Base-by-base conservation (phyloP, 257 asterid genomes). In the Gentiana dahurica region DNA sequence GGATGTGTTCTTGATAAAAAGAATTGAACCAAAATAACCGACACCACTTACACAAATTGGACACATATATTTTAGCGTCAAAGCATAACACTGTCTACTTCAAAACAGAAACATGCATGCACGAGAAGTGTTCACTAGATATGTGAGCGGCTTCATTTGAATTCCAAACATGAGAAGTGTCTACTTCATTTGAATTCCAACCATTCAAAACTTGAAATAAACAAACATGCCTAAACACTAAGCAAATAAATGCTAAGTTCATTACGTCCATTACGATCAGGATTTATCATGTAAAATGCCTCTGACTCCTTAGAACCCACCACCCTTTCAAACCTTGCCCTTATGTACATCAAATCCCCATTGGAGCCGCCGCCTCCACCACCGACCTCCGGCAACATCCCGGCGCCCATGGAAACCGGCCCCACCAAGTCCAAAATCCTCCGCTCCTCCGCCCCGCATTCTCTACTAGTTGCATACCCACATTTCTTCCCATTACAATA, bases 231-330 rank as follows among this genome's bases (percentile, higher is more conserved):
- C 53, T 51, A 90, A 70, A 79, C 94, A 66, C 97, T 81, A 35
- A 91, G 90, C 73, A 91, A 71, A 61, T 91, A 91, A 54, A 91
- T 77, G 70, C 98, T 87, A 44, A 91, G 84, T 65, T 91, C 98
- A 55, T 97, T 94, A 24, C 98, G 95, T 53, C 97, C 95, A 69
- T 78, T 76, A 2, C 95, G 81, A 69, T 91, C 98, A 3, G 98
- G 98, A 61, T 81, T 91, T 88, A 87, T 91, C 97, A 91, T 91
- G 75, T 91, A 91, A 59, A 87, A 91, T 6, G 97, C 95, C 58
- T 91, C 97, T 1, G 97, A 91, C 67, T 91, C 98, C 69, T 84
- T 91, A 37, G 93, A 76, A 33, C 98, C 96, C 4, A 80, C 93
- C 45, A 91, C 98, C 59, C 97, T 76, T 68, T 91, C 98, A 71